Base-by-base conservation (phyloP, 768 basidiomycete genomes). In the Amanita subjunquillea region DNA sequence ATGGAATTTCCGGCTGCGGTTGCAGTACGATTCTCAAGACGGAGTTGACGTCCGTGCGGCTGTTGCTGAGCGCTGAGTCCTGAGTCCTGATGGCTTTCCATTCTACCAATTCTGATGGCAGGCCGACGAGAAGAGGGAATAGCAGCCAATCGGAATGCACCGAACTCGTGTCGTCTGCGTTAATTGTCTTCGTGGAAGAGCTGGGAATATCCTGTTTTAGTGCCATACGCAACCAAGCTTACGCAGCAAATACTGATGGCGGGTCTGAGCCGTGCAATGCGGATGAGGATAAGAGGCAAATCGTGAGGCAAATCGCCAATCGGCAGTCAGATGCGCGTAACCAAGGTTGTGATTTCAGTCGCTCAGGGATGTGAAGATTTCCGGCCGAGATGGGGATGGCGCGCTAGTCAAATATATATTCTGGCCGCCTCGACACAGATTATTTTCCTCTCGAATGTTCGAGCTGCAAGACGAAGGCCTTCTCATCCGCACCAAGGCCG, bases 311-410 rank as follows among this genome's bases (percentile, higher is more conserved):
- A 13, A 34, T 34, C 32, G 30, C 32, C 32, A 45, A 7, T 45
- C 27, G 12, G 27, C 29, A 2, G 27, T 10, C 12, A 23, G 12
- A 29, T 32, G 41, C 41, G 20, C 29, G 44, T n/a, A 30, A 27
- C 44, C 15, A 8, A 17, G 44, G n/a, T 32, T n/a, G 27, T 29
- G 8, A n/a, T 46, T 46, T n/a, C 15, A 8, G n/a, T 29, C 7
- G 30, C n/a, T 46, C 44, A 46, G 44, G 44, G 44, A 46, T 30
- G 44, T 17, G 44, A 46, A 46, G 44, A 46, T 46, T 29, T 46
- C 44, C 17, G 13, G 41, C 41, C 34, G 34, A 3, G 27, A 34
- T 13, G 13, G 20, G 20, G 41, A 23, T 20, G 23, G 39, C 9
- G 4, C 10, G 12, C 43, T 44, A 44, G 29, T 30, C 29, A 46